Conservation (phyloP, 139 green algal genomes). For the Picochlorum costavermella region DNA sequence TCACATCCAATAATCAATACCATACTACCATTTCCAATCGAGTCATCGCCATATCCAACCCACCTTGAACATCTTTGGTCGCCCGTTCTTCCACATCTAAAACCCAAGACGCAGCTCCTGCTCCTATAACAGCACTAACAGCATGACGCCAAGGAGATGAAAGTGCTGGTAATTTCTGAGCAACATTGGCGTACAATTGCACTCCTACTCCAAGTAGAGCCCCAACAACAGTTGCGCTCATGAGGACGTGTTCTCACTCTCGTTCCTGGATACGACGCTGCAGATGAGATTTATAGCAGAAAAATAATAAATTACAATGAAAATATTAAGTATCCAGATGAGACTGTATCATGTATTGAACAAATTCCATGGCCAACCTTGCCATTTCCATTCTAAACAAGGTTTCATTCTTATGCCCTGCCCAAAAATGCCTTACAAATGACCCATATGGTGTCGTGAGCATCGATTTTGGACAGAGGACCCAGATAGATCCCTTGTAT, state of each 20-base stretch:
- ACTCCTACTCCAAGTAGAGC: slow-evolving; percentile 30
- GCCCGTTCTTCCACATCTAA: slow-evolving; percentile 37
- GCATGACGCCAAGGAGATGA: slow-evolving; percentile 46
- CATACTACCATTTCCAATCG: too few species aligned
- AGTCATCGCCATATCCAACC: not conserved
- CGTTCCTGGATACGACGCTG: not conserved
- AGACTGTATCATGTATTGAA: too few species aligned
- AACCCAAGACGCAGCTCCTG: slow-evolving; percentile 25
- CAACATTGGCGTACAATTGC: slow-evolving; percentile 55
- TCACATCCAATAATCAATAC: too few species aligned
- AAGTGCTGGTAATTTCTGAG: slow-evolving; percentile 54
- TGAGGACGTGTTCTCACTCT: not conserved
- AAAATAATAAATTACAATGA: not conserved
- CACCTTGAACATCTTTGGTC: slow-evolving; percentile 31
- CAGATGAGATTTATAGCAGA: too few species aligned
- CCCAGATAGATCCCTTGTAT: too few species aligned
- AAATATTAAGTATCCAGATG: too few species aligned
- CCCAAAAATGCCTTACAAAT: too few species aligned
- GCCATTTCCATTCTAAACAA: too few species aligned
- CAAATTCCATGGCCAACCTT: too few species aligned
- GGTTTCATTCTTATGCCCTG: too few species aligned
- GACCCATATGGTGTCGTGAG: too few species aligned
- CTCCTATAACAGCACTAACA: slow-evolving; percentile 34
- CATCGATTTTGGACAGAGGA: too few species aligned
- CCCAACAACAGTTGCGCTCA: slow-evolving; percentile 16